These are phyloP conservation scores for Emergomyces africanus DNA, from an alignment of 2,329 filamentous ascomycete species.

Conservation along the genomic window DNA sequence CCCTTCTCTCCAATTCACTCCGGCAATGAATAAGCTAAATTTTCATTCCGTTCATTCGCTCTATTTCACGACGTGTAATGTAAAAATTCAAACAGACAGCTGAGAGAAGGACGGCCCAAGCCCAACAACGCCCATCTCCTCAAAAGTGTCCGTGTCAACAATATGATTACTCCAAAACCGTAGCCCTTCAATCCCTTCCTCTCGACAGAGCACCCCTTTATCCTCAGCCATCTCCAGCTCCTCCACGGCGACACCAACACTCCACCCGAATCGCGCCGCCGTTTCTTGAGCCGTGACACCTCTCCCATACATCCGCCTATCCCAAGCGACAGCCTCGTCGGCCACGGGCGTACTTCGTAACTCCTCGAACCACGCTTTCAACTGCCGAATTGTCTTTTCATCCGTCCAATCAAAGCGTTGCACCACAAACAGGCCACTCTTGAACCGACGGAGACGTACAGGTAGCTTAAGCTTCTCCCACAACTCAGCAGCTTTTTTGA, in stretches of 20 bases:
- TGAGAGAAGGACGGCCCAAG: not conserved
- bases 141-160: conserved; percentile 10
- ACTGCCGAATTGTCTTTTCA: conserved; percentile 67
- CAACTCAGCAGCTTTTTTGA: conserved; percentile 73
- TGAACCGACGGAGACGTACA: conserved; percentile 76
- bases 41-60: not conserved
- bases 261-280: conserved; percentile 90
- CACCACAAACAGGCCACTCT: conserved; percentile 86
- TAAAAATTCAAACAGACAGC: conserved; percentile 2
- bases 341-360: conserved; percentile 54
- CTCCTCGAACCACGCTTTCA: conserved; percentile 66
- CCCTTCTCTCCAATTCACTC: not conserved
- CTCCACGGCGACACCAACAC: conserved; percentile 86
- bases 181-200: conserved; percentile 81
- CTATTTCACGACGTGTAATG: not conserved
- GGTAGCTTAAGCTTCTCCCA: conserved; percentile 85
- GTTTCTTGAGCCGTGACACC: conserved; percentile 83
- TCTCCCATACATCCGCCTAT: conserved; percentile 64
- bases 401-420: conserved; percentile 81
- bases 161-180: conserved; percentile 80
- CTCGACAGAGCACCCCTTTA: conserved; percentile 70
- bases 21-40: not conserved
- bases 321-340: conserved; percentile 54
- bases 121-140: conserved; percentile 2
- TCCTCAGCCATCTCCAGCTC: conserved; percentile 98